These are phyloP conservation scores for Pichia sorboxylosa DNA, from an alignment of 1,139 yeast genomes.

Conservation along the genomic window DNA sequence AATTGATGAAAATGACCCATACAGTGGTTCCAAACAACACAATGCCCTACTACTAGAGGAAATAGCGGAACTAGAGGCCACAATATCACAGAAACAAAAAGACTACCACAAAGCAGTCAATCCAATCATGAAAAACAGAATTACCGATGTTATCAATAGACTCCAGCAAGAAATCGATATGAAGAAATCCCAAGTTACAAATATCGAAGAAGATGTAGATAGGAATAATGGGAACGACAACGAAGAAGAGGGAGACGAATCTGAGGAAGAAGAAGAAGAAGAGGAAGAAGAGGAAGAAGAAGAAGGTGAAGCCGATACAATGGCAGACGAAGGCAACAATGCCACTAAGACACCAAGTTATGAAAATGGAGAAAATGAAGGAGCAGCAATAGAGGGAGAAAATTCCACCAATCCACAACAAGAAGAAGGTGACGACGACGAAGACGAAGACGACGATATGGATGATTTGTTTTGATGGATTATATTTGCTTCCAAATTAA, in stretches of 20 bases:
- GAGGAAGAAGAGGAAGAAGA: slow-evolving; percentile 24
- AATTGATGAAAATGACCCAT: slow-evolving; percentile 38
- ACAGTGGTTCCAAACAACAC: slow-evolving; percentile 45
- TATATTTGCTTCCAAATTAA: too few relatives aligned
- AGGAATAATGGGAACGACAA: slow-evolving; percentile 22
- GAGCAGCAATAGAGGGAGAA: not conserved
- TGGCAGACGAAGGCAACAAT: slow-evolving; percentile 13
- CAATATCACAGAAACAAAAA: slow-evolving; percentile 63
- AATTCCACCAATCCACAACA: slow-evolving; percentile 5
- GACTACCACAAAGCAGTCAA: slow-evolving; percentile 73
- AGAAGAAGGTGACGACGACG: slow-evolving; percentile 26
- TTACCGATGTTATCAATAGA: slow-evolving; percentile 68
- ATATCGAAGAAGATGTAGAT: slow-evolving; percentile 22
- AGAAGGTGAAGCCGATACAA: slow-evolving; percentile 13
- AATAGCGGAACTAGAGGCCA: slow-evolving; percentile 67
- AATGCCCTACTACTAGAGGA: slow-evolving; percentile 75
- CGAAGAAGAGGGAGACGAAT: slow-evolving; percentile 21
- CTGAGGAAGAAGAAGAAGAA: slow-evolving; percentile 19
- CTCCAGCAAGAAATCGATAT: slow-evolving; percentile 74
- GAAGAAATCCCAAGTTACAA: slow-evolving; percentile 57
- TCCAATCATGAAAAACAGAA: slow-evolving; percentile 80
- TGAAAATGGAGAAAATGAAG: not conserved
- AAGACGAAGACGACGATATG: slow-evolving; percentile 27
- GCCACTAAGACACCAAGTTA: not conserved
- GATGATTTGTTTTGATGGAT: slow-evolving; percentile 28